Percentiles rank a stretch among this genome's conserved stretches.
These are phyloP conservation scores for Chaetomiaceae sp. DNA, from an alignment of 2,329 filamentous ascomycete genomes.

Conservation along the genomic window DNA sequence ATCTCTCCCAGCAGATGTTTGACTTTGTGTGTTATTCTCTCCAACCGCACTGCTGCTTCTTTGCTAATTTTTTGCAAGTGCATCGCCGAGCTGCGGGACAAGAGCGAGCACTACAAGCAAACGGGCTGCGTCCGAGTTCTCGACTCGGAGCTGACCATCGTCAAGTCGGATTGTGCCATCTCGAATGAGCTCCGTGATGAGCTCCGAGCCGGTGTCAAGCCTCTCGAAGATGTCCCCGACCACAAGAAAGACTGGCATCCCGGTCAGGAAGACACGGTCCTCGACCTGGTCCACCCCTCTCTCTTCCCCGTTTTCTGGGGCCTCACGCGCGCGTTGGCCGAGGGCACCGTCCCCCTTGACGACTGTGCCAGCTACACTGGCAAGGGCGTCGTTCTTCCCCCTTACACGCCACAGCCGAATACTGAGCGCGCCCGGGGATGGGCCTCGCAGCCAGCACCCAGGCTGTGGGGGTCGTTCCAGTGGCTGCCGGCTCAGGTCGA, in stretches of 20 bases:
- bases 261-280: conserved; percentile 49
- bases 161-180: conserved; percentile 49
- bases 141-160: conserved; percentile 29
- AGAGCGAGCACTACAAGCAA: conserved; percentile 1
- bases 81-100: conserved; percentile 11
- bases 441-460: neutral
- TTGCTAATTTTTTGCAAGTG: neutral
- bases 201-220: conserved; percentile 41
- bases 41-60: neutral
- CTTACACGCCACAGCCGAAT: conserved; percentile 23
- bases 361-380: conserved; percentile 28
- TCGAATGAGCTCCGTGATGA: conserved; percentile 34
- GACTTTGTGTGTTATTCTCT: conserved; percentile 8
- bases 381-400: conserved; percentile 29
- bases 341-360: conserved; percentile 33
- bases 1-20: conserved; percentile 15
- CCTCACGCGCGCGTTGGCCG: conserved; percentile 37
- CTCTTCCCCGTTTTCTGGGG: conserved; percentile 58
- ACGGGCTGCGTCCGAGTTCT: conserved; percentile 5
- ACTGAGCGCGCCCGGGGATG: neutral
- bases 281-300: conserved; percentile 61
- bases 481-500: conserved; percentile 49
- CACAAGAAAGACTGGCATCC: conserved; percentile 58
- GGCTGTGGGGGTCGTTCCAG: conserved; percentile 31
- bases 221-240: conserved; percentile 49